These are phyloP conservation scores for Alternaria sp. DNA, from an alignment of 2,329 filamentous ascomycete genomes.

Conservation along the genomic window DNA sequence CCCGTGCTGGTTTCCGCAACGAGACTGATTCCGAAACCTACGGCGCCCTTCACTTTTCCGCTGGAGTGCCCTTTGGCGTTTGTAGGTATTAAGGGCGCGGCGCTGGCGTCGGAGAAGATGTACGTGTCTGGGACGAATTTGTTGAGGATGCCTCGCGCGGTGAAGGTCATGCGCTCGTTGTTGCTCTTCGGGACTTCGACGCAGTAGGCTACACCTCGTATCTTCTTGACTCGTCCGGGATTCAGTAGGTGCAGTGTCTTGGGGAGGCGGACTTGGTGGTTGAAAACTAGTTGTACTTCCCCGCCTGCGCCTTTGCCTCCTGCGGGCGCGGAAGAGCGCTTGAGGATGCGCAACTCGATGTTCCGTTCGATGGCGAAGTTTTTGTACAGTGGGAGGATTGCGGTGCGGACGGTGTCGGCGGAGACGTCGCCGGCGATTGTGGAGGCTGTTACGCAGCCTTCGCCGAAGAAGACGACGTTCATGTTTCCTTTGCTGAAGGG, in stretches of 20 bases:
- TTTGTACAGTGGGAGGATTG: constrained; percentile 86
- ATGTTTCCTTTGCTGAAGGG: constrained; percentile 92
- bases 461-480: constrained; percentile 87
- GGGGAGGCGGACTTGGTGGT: constrained; percentile 88
- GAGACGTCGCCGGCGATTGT: constrained; percentile 86
- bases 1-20: constrained; percentile 92
- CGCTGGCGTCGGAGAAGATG: constrained; percentile 74
- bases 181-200: constrained; percentile 91
- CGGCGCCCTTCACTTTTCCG: constrained; percentile 68
- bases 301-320: constrained; percentile 82
- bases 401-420: constrained; percentile 91
- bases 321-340: constrained; percentile 72
- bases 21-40: constrained; percentile 89
- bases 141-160: constrained; percentile 86
- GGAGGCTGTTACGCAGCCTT: constrained; percentile 88
- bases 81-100: constrained; percentile 66
- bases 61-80: constrained; percentile 70
- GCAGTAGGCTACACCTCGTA: constrained; percentile 91
- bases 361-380: constrained; percentile 87
- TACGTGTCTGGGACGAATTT: constrained; percentile 84
- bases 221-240: constrained; percentile 82
- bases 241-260: constrained; percentile 91
- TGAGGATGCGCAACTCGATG: constrained; percentile 84
- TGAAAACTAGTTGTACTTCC: constrained; percentile 91
- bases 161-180: constrained; percentile 93